Conservation (phyloP, 495 filamentous ascomycete genomes). For the Aspergillus egyptiacus region DNA sequence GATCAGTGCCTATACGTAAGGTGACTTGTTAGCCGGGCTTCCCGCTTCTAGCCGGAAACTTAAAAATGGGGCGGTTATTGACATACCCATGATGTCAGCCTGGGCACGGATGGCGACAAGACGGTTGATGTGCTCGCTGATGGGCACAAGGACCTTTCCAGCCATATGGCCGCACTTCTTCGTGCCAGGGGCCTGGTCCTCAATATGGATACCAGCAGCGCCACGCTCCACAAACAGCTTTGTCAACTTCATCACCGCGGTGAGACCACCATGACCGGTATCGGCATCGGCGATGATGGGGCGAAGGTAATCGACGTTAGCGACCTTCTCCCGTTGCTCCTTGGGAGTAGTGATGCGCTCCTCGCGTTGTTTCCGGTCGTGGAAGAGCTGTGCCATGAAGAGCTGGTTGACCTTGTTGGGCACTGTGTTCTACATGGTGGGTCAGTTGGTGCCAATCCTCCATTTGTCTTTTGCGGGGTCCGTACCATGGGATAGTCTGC, state of each 20-base stretch:
- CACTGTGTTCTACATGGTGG: constrained; percentile 69
- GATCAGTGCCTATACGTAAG: constrained; percentile 58
- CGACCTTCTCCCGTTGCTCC: constrained; percentile 62
- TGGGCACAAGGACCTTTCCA: constrained; percentile 95
- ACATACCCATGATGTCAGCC: constrained; percentile 92
- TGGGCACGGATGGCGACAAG: constrained; percentile 95
- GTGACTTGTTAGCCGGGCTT: not conserved
- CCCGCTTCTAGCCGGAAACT: not conserved
- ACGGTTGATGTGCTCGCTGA: constrained; percentile 97
- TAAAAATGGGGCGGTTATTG: too few species aligned
- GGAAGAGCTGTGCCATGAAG: constrained; percentile 97
- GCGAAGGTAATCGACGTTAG: constrained; percentile 88
- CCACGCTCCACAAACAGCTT: constrained; percentile 97
- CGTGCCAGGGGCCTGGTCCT: constrained; percentile 95
- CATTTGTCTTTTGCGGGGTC: constrained; percentile 1
- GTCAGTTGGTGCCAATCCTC: constrained; percentile 6
- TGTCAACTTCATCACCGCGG: constrained; percentile 97
- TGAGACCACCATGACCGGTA: constrained; percentile 94
- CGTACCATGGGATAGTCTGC: constrained; percentile 95
- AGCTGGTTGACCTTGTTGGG: constrained; percentile 97
- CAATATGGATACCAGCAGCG: constrained; percentile 96
- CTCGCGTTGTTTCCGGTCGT: constrained; percentile 97
- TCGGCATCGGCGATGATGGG: constrained; percentile 97
- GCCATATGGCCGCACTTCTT: constrained; percentile 99
- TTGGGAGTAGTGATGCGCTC: constrained; percentile 79